Percentiles rank a stretch among this genome's conserved stretches.
Conservation (phyloP, 331 rosid genomes). For the Rosa hybrid region DNA sequence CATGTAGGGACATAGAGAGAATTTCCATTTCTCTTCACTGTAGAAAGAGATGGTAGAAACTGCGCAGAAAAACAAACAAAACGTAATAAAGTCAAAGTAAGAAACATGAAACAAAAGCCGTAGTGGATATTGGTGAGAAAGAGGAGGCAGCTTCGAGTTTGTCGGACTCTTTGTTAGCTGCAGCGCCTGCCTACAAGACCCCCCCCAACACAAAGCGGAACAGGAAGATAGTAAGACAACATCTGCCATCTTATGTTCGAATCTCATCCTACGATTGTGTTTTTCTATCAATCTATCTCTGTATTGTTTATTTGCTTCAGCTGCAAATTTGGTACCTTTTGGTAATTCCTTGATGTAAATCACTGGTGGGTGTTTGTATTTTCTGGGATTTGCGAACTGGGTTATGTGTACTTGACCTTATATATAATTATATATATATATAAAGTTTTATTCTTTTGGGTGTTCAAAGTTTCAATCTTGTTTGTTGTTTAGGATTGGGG, state of each 20-base stretch:
- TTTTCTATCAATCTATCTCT: neutral
- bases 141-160: constrained; percentile 11
- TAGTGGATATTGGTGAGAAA: constrained; percentile 19
- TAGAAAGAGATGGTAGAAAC: neutral
- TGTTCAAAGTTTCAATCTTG: neutral
- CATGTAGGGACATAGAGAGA: neutral
- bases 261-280: neutral
- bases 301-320: neutral
- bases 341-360: neutral
- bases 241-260: constrained; percentile 18
- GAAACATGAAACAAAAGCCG: neutral
- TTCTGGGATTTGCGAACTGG: constrained; percentile 6
- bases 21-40: neutral
- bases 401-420: neutral
- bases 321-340: neutral
- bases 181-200: neutral
- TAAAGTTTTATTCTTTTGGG: neutral
- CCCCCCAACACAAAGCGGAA: constrained; percentile 4
- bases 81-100: neutral
- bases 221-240: constrained; percentile 24
- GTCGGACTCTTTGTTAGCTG: constrained; percentile 18
- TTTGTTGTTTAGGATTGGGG: neutral
- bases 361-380: neutral
- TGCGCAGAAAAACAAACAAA: neutral
- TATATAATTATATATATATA: neutral